These are phyloP conservation scores for Dysphania ambrosioides DNA, from an alignment of 148 eudicot species.

Conservation along the genomic window DNA sequence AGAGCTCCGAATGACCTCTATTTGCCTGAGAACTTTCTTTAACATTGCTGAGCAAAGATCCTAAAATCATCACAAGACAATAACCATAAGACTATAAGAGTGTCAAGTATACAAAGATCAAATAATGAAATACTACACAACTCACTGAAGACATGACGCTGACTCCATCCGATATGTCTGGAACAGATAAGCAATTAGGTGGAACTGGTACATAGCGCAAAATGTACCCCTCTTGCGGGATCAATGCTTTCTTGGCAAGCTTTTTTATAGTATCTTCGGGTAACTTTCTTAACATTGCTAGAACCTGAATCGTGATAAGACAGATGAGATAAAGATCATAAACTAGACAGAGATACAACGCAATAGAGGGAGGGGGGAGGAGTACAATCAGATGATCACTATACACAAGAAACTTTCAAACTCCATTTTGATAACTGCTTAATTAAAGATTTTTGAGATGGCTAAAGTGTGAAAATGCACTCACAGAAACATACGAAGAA, in stretches of 20 bases:
- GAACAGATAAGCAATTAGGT: constrained; percentile 89
- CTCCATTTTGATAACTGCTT: background rate
- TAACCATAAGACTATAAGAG: constrained; percentile 6
- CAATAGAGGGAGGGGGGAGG: background rate
- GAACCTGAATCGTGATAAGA: constrained; percentile 41
- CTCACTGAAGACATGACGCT: constrained; percentile 86
- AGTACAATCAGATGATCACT: background rate
- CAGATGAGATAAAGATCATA: background rate
- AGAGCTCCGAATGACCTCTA: constrained; percentile 72
- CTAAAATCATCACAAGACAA: constrained; percentile 34
- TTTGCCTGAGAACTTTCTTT: constrained; percentile 74
- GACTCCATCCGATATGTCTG: constrained; percentile 90
- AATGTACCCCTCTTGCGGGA: constrained; percentile 86
- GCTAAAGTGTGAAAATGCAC: background rate
- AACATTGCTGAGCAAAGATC: constrained; percentile 68
- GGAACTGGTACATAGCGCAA: constrained; percentile 79
- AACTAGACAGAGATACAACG: background rate
- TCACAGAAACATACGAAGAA: too few relatives aligned
- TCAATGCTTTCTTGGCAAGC: constrained; percentile 66
- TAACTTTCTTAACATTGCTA: constrained; percentile 59
- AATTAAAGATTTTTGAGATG: too few relatives aligned
- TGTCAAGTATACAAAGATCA: background rate
- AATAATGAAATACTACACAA: background rate
- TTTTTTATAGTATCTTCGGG: constrained; percentile 62
- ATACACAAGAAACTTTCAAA: background rate